Evolutionary conservation across 345 rosid species (phyloP).

Genomic region (Eutrema yunnanense): DNA sequence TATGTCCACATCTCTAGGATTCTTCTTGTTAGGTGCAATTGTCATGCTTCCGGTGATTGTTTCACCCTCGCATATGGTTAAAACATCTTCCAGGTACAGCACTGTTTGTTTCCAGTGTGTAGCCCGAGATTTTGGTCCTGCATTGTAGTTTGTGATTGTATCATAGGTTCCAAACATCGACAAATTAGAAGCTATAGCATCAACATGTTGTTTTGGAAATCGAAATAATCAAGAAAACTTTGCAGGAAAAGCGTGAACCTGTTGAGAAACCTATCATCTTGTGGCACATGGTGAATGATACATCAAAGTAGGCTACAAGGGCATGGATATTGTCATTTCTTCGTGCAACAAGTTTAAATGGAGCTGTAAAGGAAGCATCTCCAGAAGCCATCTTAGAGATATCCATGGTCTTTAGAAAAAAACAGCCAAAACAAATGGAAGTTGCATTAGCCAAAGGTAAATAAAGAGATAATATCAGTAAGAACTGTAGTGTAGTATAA

Average conservation of each 20-base stretch:
- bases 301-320: conserved; percentile 90
- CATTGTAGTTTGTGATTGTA: background rate
- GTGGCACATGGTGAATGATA: conserved; percentile 83
- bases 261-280: conserved; percentile 93
- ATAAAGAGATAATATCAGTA: background rate
- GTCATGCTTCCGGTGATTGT: conserved; percentile 73
- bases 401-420: conserved; percentile 73
- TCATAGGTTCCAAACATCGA: background rate
- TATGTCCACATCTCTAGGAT: conserved; percentile 87
- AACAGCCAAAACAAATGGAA: background rate
- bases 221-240: background rate
- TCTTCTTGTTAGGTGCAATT: conserved; percentile 77
- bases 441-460: conserved; percentile 7
- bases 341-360: conserved; percentile 77
- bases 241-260: conserved; percentile 36
- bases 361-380: conserved; percentile 86
- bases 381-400: conserved; percentile 88
- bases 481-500: background rate
- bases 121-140: conserved; percentile 70
- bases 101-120: conserved; percentile 98
- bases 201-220: background rate
- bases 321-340: conserved; percentile 91
- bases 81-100: conserved; percentile 78
- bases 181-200: background rate
- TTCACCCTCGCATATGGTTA: conserved; percentile 86